A percentile compares a stretch with the other conserved stretches of the same genome.
Evolutionary conservation across 2,329 filamentous ascomycete genomes (phyloP).

Genomic region (Talaromyces sp.): DNA sequence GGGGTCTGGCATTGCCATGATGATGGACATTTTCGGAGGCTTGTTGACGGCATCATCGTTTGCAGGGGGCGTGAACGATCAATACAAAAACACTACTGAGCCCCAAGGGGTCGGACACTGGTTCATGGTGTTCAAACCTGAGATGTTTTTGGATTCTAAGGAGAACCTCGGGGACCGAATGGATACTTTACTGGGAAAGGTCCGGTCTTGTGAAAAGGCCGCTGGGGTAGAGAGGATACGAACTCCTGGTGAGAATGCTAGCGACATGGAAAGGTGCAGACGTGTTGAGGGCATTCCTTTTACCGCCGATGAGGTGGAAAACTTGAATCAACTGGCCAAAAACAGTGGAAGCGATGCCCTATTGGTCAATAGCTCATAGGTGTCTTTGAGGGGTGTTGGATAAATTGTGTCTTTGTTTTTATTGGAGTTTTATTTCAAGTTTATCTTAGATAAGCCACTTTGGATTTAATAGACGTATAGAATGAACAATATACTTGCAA

Average conservation of each 20-base stretch:
- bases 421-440: neutral
- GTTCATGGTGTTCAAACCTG: slow-evolving; percentile 5
- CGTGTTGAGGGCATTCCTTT: slow-evolving; percentile 1
- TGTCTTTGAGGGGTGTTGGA: neutral
- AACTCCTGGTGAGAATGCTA: slow-evolving; percentile 3
- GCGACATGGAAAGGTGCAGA: neutral
- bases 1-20: slow-evolving; percentile 15
- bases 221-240: slow-evolving; percentile 3
- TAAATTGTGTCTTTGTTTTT: neutral
- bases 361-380: neutral
- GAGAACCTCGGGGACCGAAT: slow-evolving; percentile 1
- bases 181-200: slow-evolving; percentile 3
- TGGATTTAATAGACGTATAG: neutral
- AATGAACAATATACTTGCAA: neutral
- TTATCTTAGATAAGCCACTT: neutral
- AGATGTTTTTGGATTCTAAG: slow-evolving; percentile 1
- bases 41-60: slow-evolving; percentile 6
- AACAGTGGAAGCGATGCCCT: slow-evolving; percentile 1
- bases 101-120: slow-evolving; percentile 10
- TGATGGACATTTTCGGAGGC: slow-evolving; percentile 12
- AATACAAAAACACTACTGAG: slow-evolving; percentile 3
- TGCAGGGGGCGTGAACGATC: slow-evolving; percentile 7
- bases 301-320: neutral
- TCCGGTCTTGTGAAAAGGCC: neutral
- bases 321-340: neutral